Percentiles rank a stretch among this genome's conserved stretches.
phyloP scores from a whole-genome alignment of 148 eudicot species.

The Nepenthes mirabilis region DNA sequence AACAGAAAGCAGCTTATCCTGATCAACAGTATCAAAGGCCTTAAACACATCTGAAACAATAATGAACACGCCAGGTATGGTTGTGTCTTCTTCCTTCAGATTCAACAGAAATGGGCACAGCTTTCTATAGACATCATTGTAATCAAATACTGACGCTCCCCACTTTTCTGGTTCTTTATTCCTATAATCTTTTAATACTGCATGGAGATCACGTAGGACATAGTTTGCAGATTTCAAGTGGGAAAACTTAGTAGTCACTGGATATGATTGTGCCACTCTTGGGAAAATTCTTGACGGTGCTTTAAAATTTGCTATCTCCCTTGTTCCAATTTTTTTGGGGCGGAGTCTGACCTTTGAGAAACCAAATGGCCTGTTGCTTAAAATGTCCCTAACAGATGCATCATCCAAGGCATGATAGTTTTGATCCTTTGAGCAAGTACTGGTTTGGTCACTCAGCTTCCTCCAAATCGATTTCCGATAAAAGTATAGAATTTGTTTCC shows the following conservation, averaged over 20 bases:
- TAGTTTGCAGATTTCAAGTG: slow-evolving; percentile 52
- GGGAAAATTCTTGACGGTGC: slow-evolving; percentile 39
- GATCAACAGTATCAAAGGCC: slow-evolving; percentile 83
- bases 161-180: slow-evolving; percentile 46
- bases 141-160: slow-evolving; percentile 76
- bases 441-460: slow-evolving; percentile 27
- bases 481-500: slow-evolving; percentile 51
- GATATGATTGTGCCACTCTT: slow-evolving; percentile 5
- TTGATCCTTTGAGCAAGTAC: slow-evolving; percentile 19
- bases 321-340: slow-evolving; percentile 62
- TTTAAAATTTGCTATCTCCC: slow-evolving; percentile 65
- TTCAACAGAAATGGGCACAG: slow-evolving; percentile 44
- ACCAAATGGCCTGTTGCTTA: slow-evolving; percentile 56
- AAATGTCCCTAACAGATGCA: slow-evolving; percentile 23
- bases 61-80: slow-evolving; percentile 42
- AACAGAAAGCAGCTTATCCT: slow-evolving; percentile 62
- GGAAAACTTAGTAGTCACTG: slow-evolving; percentile 6
- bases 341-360: slow-evolving; percentile 72
- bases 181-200: slow-evolving; percentile 49
- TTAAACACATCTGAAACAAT: slow-evolving; percentile 76
- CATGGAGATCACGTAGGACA: slow-evolving; percentile 56
- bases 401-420: slow-evolving; percentile 28
- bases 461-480: slow-evolving; percentile 57
- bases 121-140: slow-evolving; percentile 64
- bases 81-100: slow-evolving; percentile 33